Conservation (phyloP, 2,329 filamentous ascomycete species). For the Aspergillus hortae region DNA sequence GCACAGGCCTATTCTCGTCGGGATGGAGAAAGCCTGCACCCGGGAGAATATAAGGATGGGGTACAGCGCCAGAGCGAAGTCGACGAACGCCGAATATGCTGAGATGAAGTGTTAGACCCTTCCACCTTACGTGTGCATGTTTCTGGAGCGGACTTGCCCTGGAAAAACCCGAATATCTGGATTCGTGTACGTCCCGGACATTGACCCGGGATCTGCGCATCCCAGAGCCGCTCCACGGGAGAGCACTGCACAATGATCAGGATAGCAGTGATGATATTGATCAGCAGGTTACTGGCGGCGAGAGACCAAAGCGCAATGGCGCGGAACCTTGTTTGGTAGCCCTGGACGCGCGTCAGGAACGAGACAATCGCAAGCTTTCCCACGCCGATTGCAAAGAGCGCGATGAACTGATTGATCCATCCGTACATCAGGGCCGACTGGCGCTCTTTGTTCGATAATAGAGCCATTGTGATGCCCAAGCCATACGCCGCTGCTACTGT, state of each 20-base stretch:
- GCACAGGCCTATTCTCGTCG: constrained; percentile 23
- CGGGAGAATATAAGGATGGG: constrained; percentile 22
- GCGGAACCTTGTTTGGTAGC: constrained; percentile 10
- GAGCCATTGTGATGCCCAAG: constrained; percentile 9
- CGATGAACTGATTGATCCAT: constrained; percentile 19
- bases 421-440: constrained; percentile 15
- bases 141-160: constrained; percentile 12
- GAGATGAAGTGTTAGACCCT: not conserved
- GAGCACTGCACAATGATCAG: constrained; percentile 10
- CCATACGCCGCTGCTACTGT: constrained; percentile 14
- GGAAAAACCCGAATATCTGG: constrained; percentile 15
- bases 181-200: constrained; percentile 13
- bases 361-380: constrained; percentile 18
- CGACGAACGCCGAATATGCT: constrained; percentile 17
- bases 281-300: not conserved
- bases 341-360: constrained; percentile 20
- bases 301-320: not conserved
- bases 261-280: not conserved
- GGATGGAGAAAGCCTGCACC: constrained; percentile 8
- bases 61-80: constrained; percentile 21
- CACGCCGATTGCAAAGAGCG: constrained; percentile 13
- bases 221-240: constrained; percentile 14
- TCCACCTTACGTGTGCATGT: not conserved
- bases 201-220: constrained; percentile 6
- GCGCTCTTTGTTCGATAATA: not conserved